A percentile compares a stretch with the other conserved stretches of the same genome.
phyloP scores from a whole-genome alignment of 177 flowering plant species.

The Vitis hybrid region DNA sequence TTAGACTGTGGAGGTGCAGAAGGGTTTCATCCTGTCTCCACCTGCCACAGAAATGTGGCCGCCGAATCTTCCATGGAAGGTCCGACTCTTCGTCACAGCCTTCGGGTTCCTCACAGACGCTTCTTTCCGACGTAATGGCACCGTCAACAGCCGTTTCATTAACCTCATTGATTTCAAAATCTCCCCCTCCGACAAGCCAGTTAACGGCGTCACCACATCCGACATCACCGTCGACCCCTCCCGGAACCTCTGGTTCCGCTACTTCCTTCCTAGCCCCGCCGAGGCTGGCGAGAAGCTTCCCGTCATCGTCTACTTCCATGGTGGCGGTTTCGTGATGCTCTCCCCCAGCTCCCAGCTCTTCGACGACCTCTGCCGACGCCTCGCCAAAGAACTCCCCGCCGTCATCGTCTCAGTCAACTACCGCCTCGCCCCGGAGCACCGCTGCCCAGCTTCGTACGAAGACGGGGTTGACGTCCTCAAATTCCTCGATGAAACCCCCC shows the following conservation, averaged over 20 bases:
- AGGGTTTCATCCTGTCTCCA: no score
- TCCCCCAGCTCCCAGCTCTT: constrained; percentile 21
- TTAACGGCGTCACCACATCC: constrained; percentile 23
- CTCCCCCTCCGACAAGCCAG: constrained; percentile 15
- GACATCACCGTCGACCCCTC: constrained; percentile 32
- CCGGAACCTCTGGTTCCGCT: constrained; percentile 45
- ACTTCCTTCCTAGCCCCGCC: constrained; percentile 23
- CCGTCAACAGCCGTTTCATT: constrained; percentile 38
- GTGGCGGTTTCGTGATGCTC: constrained; percentile 46
- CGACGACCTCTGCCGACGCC: constrained; percentile 32
- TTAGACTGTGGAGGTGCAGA: no score
- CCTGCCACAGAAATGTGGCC: no score
- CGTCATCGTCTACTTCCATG: constrained; percentile 48
- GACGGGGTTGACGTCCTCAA: constrained; percentile 33
- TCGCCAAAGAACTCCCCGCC: constrained; percentile 30
- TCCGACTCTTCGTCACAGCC: constrained; percentile 7
- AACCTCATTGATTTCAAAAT: constrained; percentile 20
- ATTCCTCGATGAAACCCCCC: no score
- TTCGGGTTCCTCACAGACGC: constrained; percentile 11
- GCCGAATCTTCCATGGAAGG: constrained; percentile 9
- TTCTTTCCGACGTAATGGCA: constrained; percentile 28
- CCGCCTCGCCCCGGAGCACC: constrained; percentile 43
- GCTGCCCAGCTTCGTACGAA: constrained; percentile 41
- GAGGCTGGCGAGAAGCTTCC: constrained; percentile 16
- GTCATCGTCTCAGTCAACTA: constrained; percentile 50